Percentiles rank a stretch among this genome's conserved stretches.
phyloP scores from a whole-genome alignment of 352 stramenopile species.

The Phytopythium cucurbitacearum region DNA sequence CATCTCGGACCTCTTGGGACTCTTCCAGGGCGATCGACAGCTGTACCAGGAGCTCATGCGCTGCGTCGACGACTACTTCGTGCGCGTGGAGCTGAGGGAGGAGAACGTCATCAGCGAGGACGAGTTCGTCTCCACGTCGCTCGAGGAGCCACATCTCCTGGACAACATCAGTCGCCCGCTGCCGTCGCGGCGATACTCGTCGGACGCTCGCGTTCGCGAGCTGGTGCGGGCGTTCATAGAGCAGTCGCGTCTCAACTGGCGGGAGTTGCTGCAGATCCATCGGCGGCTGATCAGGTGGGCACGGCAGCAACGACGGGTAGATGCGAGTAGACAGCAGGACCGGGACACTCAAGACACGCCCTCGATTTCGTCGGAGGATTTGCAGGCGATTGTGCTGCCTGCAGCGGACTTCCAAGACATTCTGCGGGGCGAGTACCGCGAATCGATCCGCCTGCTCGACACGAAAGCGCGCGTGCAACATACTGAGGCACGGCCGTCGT shows the following conservation, averaged over 20 bases:
- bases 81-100: constrained; percentile 27
- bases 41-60: constrained; percentile 41
- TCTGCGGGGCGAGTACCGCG: constrained; percentile 5
- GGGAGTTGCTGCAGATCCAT: constrained; percentile 19
- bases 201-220: constrained; percentile 29
- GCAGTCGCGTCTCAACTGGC: constrained; percentile 17
- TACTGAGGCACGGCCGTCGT: background rate
- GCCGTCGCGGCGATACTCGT: constrained; percentile 17
- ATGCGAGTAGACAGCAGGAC: background rate
- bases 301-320: background rate
- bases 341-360: background rate
- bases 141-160: constrained; percentile 32
- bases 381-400: constrained; percentile 10
- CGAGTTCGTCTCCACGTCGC: constrained; percentile 32
- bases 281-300: constrained; percentile 12
- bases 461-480: background rate
- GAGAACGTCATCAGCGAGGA: constrained; percentile 32
- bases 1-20: constrained; percentile 37
- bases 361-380: background rate
- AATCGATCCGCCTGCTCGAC: constrained; percentile 1
- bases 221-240: constrained; percentile 25
- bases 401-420: constrained; percentile 13
- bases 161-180: constrained; percentile 30
- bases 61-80: constrained; percentile 47
- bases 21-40: constrained; percentile 42